These are phyloP conservation scores for Didymella lethalis DNA, from an alignment of 2,329 filamentous ascomycete species.

Conservation along the genomic window DNA sequence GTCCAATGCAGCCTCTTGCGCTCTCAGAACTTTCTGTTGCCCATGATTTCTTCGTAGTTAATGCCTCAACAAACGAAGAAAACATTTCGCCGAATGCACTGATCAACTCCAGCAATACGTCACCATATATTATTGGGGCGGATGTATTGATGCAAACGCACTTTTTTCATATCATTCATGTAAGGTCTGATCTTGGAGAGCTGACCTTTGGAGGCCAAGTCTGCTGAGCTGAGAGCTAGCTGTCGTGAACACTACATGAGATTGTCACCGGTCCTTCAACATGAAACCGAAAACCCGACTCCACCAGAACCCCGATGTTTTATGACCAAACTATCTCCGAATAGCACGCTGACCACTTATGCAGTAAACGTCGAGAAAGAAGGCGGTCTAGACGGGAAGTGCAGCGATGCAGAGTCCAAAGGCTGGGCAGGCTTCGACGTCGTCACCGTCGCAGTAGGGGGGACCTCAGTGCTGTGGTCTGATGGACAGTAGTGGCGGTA, in stretches of 20 bases:
- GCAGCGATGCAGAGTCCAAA: not conserved
- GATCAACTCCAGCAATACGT: not conserved
- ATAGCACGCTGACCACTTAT: not conserved
- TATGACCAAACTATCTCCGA: too few species aligned
- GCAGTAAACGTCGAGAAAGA: not conserved
- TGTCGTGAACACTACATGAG: not conserved
- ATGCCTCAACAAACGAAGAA: too few species aligned
- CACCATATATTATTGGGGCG: not conserved
- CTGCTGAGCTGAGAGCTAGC: not conserved
- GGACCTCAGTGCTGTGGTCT: not conserved
- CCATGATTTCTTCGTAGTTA: too few species aligned
- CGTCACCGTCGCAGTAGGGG: not conserved
- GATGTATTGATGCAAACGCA: not conserved
- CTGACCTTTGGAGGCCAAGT: not conserved
- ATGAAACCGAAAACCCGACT: too few species aligned
- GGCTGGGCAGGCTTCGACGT: not conserved
- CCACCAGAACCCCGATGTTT: too few species aligned
- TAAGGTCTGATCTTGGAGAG: not conserved
- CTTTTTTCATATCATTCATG: not conserved
- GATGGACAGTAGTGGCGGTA: conserved; percentile 5
- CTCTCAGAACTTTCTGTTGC: too few species aligned
- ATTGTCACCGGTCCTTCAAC: not conserved
- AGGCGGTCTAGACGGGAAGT: not conserved
- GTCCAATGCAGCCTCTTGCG: too few species aligned
- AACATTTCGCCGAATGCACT: too few species aligned